A percentile compares a stretch with the other conserved stretches of the same genome.
These are phyloP conservation scores for Xylariaceae sp. DNA, from an alignment of 2,329 filamentous ascomycete genomes.

Conservation along the genomic window DNA sequence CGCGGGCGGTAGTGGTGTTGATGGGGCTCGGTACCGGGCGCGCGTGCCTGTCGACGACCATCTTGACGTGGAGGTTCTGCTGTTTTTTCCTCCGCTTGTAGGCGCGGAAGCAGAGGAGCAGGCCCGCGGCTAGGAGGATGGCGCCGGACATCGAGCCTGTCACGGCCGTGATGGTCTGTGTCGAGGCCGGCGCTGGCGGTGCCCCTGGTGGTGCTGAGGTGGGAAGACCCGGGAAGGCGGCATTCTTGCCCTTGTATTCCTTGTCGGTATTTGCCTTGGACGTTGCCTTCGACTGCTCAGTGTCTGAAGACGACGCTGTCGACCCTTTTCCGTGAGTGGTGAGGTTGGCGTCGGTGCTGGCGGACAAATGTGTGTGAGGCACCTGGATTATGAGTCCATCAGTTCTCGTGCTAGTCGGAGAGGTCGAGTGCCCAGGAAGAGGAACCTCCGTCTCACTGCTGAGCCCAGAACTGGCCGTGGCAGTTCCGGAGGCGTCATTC, in stretches of 20 bases:
- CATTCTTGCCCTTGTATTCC: neutral
- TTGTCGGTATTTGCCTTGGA: neutral
- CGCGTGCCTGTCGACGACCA: neutral
- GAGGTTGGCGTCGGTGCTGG: too few species aligned
- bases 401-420: too few species aligned
- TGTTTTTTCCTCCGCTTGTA: conserved; percentile 6
- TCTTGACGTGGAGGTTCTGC: neutral
- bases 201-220: conserved; percentile 1
- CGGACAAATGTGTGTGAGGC: too few species aligned
- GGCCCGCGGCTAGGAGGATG: conserved; percentile 15
- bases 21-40: conserved; percentile 7
- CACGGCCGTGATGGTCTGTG: conserved; percentile 19
- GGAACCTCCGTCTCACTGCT: too few species aligned
- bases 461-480: too few species aligned
- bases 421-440: too few species aligned
- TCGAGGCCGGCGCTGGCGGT: conserved; percentile 3
- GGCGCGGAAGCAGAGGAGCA: conserved; percentile 19
- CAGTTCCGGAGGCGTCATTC: too few species aligned
- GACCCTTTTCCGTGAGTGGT: too few species aligned
- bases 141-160: conserved; percentile 21
- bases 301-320: neutral
- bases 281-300: neutral
- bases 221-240: neutral
- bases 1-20: conserved; percentile 2
- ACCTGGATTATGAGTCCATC: too few species aligned